Evolutionary conservation across 352 stramenopile genomes (phyloP).

Genomic region (Pythium sp.): DNA sequence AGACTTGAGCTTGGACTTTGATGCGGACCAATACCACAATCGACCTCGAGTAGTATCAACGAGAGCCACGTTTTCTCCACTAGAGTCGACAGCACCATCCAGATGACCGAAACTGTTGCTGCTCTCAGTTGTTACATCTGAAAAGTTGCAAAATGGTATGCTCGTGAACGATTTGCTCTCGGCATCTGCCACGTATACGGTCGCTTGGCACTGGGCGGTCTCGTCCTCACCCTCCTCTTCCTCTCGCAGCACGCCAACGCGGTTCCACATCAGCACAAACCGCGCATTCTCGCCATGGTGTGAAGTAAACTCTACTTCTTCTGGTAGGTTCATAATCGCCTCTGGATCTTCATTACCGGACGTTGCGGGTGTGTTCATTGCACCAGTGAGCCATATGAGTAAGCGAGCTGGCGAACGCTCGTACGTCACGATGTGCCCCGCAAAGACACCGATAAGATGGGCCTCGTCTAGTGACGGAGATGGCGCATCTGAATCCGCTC

Average conservation of each 20-base stretch:
- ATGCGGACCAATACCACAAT: conserved; percentile 5
- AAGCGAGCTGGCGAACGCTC: background rate
- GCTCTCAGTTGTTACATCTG: background rate
- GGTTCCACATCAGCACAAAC: conserved; percentile 11
- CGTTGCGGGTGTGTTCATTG: background rate
- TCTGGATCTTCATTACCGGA: background rate
- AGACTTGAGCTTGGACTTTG: background rate
- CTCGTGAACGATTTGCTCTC: background rate
- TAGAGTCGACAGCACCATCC: conserved; percentile 1
- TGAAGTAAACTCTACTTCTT: background rate
- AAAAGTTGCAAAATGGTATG: background rate
- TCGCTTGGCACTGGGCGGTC: background rate
- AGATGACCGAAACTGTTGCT: background rate
- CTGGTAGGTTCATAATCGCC: background rate
- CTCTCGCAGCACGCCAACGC: background rate
- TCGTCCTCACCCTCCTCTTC: too few relatives aligned
- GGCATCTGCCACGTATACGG: background rate
- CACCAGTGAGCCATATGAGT: background rate
- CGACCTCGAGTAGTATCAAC: background rate
- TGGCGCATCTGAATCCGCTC: background rate
- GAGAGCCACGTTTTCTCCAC: conserved; percentile 1
- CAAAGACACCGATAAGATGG: conserved; percentile 6
- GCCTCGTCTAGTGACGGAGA: background rate
- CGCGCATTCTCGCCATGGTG: background rate
- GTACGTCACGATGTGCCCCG: background rate